Evolutionary conservation across 1,284 basidiomycete genomes (phyloP).

Genomic region (Peniophora sp.): DNA sequence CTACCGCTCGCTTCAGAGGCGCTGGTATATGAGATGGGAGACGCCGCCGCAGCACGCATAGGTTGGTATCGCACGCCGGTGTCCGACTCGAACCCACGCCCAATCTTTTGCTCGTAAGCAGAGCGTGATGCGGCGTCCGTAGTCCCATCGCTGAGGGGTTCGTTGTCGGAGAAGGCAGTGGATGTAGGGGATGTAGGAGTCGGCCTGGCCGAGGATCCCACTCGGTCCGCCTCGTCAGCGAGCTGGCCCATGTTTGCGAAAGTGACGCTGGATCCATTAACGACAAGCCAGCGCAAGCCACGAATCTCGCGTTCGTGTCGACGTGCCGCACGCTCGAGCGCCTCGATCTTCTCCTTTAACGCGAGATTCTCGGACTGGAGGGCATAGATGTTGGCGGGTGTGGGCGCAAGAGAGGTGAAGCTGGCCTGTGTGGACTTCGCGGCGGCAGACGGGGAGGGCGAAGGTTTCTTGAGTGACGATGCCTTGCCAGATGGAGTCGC

Average conservation of each 20-base stretch:
- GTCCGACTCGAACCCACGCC: constrained; percentile 5
- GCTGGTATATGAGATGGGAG: constrained; percentile 10
- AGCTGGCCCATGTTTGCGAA: constrained; percentile 10
- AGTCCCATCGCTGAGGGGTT: constrained; percentile 6
- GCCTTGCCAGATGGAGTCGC: background rate
- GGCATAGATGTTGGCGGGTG: constrained; percentile 32
- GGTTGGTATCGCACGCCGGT: constrained; percentile 4
- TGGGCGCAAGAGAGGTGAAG: constrained; percentile 11
- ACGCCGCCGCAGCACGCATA: constrained; percentile 1
- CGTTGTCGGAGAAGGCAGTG: constrained; percentile 2
- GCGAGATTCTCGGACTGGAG: constrained; percentile 31
- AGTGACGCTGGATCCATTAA: constrained; percentile 20
- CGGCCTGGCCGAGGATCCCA: background rate
- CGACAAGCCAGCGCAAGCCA: constrained; percentile 40
- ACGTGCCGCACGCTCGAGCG: constrained; percentile 31
- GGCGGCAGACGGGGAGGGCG: constrained; percentile 4
- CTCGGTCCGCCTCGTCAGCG: background rate
- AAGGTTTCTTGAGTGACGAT: constrained; percentile 1
- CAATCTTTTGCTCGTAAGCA: background rate
- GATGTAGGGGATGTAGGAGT: background rate
- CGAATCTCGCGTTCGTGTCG: constrained; percentile 39
- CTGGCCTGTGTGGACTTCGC: background rate
- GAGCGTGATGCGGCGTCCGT: background rate
- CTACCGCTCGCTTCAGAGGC: constrained; percentile 10
- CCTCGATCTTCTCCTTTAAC: constrained; percentile 30